Evolutionary conservation across 2,329 filamentous ascomycete genomes (phyloP).

Genomic region (Anthostomella pinea): DNA sequence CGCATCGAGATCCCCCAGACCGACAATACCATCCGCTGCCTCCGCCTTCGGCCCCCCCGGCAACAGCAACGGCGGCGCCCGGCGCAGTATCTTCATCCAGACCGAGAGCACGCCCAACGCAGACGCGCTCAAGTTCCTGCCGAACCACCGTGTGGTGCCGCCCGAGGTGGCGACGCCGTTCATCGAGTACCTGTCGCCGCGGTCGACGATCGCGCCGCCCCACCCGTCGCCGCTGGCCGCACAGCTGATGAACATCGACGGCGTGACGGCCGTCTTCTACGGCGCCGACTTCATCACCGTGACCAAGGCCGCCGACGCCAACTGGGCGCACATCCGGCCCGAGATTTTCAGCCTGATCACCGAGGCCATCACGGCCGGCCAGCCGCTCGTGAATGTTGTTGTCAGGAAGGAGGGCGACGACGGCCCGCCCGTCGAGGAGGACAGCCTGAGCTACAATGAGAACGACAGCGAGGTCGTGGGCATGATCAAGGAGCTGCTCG

Average conservation of each 20-base stretch:
- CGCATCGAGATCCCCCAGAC: constrained; percentile 18
- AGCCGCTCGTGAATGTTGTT: constrained; percentile 70
- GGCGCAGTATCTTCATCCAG: constrained; percentile 97
- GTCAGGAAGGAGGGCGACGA: constrained; percentile 30
- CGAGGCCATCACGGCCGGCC: constrained; percentile 81
- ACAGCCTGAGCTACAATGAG: constrained; percentile 79
- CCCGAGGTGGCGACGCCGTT: constrained; percentile 69
- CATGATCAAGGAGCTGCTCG: constrained; percentile 97
- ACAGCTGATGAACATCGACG: constrained; percentile 88
- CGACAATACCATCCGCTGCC: constrained; percentile 16
- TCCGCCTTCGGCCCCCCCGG: constrained; percentile 25
- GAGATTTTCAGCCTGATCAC: constrained; percentile 96
- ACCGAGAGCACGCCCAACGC: constrained; percentile 91
- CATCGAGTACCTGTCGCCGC: constrained; percentile 87
- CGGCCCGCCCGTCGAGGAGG: constrained; percentile 53
- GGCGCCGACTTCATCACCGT: constrained; percentile 95
- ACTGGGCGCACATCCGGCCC: constrained; percentile 93
- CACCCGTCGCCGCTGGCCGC: constrained; percentile 89
- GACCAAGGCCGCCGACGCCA: constrained; percentile 81
- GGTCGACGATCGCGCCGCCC: constrained; percentile 82
- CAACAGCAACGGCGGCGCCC: too few species aligned
- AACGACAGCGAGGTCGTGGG: constrained; percentile 91
- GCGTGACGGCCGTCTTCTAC: constrained; percentile 93
- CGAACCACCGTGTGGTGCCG: constrained; percentile 83
- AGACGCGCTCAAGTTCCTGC: constrained; percentile 95